Evolutionary conservation across 441 rosid genomes (phyloP), one percentile per base, ranked within the genome.

Genomic region (Melianthus villosus): DNA sequence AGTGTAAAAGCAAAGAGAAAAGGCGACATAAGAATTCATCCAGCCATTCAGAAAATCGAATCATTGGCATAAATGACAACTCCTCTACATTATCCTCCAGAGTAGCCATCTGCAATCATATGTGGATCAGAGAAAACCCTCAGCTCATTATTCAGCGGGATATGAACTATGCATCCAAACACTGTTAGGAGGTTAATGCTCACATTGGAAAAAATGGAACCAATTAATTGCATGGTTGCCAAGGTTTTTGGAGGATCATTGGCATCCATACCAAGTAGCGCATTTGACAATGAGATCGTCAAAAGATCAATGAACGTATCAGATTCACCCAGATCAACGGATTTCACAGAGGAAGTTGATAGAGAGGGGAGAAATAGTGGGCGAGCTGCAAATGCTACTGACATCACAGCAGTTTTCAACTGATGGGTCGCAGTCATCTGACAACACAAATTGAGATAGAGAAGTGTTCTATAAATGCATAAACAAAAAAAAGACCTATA

Each of bases 341-440:
- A 37, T 51, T 79, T 68, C 44, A 48, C 69, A 10, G 71, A 48
- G 46, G 59, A 40, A 56, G 69, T 52, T 43, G 83, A 68, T 44
- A 79, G 66, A 43, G 75, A 73, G 30, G 86, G 73, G 48, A 84
- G 80, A 60, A 75, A 79, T 44, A 91, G 71, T 16, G 96, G 65
- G 45, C 99, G 94, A 41, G 91, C 93, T 36, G 96, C 82, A 82
- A 71, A 85, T 57, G 99, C 99, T 44, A 91, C 84, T 23, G 99
- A 91, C 77, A 62, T 82, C 54, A 91, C 78, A 53, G 96, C 99
- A 50, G 93, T 75, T 69, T 79, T 85, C 77, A 91, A 69, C 67
- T 91, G 99, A 71, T 91, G 99, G 46, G 94, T 91, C 75, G 99
- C 99, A 54, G 96, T 91, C 73, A 76, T 82, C 98, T 91, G 75